phyloP scores from a whole-genome alignment of 2,329 filamentous ascomycete species.

The Penicillium polonicum region DNA sequence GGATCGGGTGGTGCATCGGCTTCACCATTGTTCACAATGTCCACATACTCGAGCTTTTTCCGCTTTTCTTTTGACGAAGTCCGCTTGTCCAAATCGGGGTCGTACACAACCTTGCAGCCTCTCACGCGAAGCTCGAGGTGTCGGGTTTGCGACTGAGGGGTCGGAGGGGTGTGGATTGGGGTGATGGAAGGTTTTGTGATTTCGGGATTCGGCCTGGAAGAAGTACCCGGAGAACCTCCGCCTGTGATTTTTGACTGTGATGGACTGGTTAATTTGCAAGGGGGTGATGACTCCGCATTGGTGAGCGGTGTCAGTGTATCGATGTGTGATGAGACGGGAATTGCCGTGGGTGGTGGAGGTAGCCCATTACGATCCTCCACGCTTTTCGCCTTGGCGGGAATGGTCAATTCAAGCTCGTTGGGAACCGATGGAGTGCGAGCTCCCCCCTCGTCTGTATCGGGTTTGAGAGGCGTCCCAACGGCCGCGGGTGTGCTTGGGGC shows the following conservation, averaged over 20 bases:
- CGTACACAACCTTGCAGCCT: conserved; percentile 61
- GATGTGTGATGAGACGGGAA: conserved; percentile 53
- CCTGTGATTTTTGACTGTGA: conserved; percentile 42
- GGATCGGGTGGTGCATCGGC: conserved; percentile 72
- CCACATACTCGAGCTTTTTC: conserved; percentile 54
- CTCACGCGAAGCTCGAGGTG: conserved; percentile 51
- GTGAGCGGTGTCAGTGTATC: conserved; percentile 65
- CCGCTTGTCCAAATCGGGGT: conserved; percentile 62
- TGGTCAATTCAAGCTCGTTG: conserved; percentile 69
- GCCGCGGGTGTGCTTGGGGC: conserved; percentile 12
- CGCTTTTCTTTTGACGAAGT: conserved; percentile 56
- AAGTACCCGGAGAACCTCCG: conserved; percentile 31
- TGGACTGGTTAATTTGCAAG: conserved; percentile 57
- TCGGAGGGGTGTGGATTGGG: conserved; percentile 45
- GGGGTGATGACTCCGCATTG: conserved; percentile 64
- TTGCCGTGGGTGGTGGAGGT: conserved; percentile 54
- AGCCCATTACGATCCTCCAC: conserved; percentile 66
- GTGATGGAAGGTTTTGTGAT: conserved; percentile 37
- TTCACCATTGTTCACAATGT: conserved; percentile 56
- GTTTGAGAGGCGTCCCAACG: conserved; percentile 16
- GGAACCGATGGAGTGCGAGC: conserved; percentile 34
- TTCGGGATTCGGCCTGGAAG: conserved; percentile 31
- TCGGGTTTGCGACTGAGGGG: conserved; percentile 51
- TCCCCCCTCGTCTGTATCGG: conserved; percentile 13
- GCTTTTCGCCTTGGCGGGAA: conserved; percentile 64